phyloP scores from a whole-genome alignment of 805 yeast species.

The Nakazawaea wyomingensis region DNA sequence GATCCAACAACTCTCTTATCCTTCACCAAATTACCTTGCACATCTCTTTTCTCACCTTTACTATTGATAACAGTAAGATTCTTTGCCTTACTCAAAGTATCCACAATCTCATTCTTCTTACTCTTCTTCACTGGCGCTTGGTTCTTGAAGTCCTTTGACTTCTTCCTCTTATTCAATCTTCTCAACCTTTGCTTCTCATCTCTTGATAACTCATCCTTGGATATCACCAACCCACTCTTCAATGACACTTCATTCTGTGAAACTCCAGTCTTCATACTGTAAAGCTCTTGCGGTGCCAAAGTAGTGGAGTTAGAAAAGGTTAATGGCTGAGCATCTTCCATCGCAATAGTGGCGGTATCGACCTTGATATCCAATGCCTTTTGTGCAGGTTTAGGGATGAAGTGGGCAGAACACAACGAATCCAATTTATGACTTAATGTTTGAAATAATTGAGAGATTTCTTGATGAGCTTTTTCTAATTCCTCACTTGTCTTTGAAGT shows the following conservation, averaged over 20 bases:
- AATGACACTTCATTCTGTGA: slow-evolving; percentile 59
- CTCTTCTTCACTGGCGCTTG: slow-evolving; percentile 40
- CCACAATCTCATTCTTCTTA: slow-evolving; percentile 58
- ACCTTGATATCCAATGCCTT: slow-evolving; percentile 77
- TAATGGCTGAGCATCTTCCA: slow-evolving; percentile 97
- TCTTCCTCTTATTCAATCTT: slow-evolving; percentile 80
- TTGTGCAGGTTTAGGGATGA: slow-evolving; percentile 84
- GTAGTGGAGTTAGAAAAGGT: slow-evolving; percentile 67
- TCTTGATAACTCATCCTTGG: slow-evolving; percentile 75
- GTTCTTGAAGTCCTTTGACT: slow-evolving; percentile 45
- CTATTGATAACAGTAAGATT: slow-evolving; percentile 75
- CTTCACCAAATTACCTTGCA: slow-evolving; percentile 60
- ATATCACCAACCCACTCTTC: slow-evolving; percentile 72
- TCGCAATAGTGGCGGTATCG: slow-evolving; percentile 71
- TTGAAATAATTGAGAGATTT: slow-evolving; percentile 61
- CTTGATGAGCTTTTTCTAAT: slow-evolving; percentile 68
- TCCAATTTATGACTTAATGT: slow-evolving; percentile 69
- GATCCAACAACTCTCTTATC: slow-evolving; percentile 21
- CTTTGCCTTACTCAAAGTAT: slow-evolving; percentile 65
- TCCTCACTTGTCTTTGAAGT: slow-evolving; percentile 51
- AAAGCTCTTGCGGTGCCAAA: slow-evolving; percentile 94
- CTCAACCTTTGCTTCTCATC: slow-evolving; percentile 85
- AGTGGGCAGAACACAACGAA: slow-evolving; percentile 90
- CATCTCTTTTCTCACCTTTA: slow-evolving; percentile 70
- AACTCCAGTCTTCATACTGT: slow-evolving; percentile 38